Evolutionary conservation across 2,329 filamentous ascomycete genomes (phyloP).

Genomic region (Fusarium camptoceras): DNA sequence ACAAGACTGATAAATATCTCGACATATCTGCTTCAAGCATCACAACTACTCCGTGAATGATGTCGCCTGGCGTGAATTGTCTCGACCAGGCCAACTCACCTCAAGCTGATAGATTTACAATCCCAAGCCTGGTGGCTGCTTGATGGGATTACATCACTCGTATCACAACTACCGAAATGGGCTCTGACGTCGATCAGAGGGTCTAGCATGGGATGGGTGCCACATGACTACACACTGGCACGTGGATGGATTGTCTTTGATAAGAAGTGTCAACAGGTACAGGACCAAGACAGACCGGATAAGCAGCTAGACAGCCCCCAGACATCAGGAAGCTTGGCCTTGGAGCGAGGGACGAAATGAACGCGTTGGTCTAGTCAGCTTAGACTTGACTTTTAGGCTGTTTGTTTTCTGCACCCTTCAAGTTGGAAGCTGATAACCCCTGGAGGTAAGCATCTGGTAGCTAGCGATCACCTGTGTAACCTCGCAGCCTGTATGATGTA

Average conservation of each 20-base stretch:
- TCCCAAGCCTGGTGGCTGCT: constrained; percentile 20
- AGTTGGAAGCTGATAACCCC: not conserved
- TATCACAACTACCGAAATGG: constrained; percentile 36
- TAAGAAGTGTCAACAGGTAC: constrained; percentile 13
- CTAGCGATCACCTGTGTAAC: not conserved
- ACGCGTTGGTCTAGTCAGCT: not conserved
- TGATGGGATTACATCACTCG: constrained; percentile 36
- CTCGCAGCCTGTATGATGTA: not conserved
- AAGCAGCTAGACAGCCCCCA: not conserved
- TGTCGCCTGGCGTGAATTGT: not conserved
- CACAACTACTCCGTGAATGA: not conserved
- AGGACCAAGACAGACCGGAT: constrained; percentile 1
- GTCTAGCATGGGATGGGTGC: constrained; percentile 32
- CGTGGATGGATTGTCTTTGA: constrained; percentile 27
- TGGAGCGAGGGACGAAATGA: not conserved
- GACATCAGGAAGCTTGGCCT: not conserved
- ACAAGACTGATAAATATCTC: constrained; percentile 12
- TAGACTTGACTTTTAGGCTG: not conserved
- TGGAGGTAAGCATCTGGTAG: not conserved
- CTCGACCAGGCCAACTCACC: not conserved
- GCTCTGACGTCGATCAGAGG: constrained; percentile 32
- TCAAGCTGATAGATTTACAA: not conserved
- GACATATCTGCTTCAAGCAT: not conserved
- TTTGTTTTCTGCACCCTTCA: not conserved
- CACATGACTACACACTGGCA: constrained; percentile 38